Percentiles rank a stretch among this genome's conserved stretches.
These are phyloP conservation scores for Solanum pimpinellifolium DNA, from an alignment of 257 asterid genomes.

Conservation along the genomic window DNA sequence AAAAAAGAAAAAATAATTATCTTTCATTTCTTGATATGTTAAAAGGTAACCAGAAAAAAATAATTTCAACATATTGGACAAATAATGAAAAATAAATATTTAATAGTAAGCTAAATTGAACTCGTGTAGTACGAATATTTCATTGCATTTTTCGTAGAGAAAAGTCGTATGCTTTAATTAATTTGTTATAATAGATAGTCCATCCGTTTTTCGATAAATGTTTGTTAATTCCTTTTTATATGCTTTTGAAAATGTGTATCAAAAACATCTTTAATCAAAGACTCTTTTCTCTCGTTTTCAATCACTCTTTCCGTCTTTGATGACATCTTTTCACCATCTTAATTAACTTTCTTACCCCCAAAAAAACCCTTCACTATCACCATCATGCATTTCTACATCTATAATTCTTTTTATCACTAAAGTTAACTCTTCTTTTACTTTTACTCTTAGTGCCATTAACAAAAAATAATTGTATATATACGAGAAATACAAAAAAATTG, in stretches of 20 bases:
- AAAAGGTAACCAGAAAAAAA: too few species aligned
- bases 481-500: fast-evolving
- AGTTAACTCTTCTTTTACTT: not conserved
- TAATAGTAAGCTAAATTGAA: not conserved
- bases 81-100: not conserved
- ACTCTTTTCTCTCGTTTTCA: not conserved
- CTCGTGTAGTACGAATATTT: not conserved
- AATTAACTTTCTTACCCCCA: not conserved
- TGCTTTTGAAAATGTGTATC: not conserved
- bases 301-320: not conserved
- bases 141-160: not conserved
- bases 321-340: not conserved
- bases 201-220: not conserved
- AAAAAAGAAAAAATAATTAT: fast-evolving
- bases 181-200: not conserved
- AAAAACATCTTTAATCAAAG: not conserved
- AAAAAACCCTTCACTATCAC: not conserved
- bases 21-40: not conserved
- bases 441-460: not conserved
- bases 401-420: not conserved
- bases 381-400: not conserved
- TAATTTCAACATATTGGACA: too few species aligned
- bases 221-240: not conserved
- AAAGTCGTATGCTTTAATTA: not conserved
- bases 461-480: too few species aligned